phyloP scores from a whole-genome alignment of 2,329 filamentous ascomycete genomes.

The Lecanosticta acicola region DNA sequence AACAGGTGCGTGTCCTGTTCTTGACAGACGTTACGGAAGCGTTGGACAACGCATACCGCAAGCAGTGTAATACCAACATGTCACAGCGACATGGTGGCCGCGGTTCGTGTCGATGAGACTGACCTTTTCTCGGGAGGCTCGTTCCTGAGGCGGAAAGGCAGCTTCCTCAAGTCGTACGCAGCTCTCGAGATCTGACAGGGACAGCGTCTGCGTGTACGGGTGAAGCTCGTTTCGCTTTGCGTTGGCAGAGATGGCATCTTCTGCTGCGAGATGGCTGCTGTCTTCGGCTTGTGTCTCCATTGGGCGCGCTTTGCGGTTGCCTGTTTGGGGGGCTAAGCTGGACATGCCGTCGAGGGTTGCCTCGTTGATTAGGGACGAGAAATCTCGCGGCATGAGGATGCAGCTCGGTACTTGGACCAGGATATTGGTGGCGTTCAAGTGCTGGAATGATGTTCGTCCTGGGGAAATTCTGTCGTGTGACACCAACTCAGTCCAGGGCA shows the following conservation, averaged over 20 bases:
- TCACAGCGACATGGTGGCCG: constrained; percentile 16
- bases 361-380: constrained; percentile 30
- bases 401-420: neutral
- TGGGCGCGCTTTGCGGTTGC: neutral
- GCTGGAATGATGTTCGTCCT: neutral
- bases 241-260: constrained; percentile 15
- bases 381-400: constrained; percentile 39
- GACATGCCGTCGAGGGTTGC: constrained; percentile 30
- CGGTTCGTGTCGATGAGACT: constrained; percentile 20
- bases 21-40: constrained; percentile 17
- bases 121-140: constrained; percentile 57
- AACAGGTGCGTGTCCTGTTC: no score
- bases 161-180: constrained; percentile 55
- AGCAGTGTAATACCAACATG: constrained; percentile 23
- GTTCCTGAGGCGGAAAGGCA: constrained; percentile 54
- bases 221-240: constrained; percentile 54
- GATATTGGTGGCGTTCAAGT: neutral
- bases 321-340: constrained; percentile 20
- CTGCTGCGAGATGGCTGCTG: constrained; percentile 18
- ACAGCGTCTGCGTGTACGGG: constrained; percentile 69
- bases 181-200: constrained; percentile 58
- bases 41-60: constrained; percentile 27
- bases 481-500: neutral
- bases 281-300: neutral
- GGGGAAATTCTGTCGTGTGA: no score